A percentile compares a stretch with the other conserved stretches of the same genome.
phyloP scores from a whole-genome alignment of 2,329 filamentous ascomycete species.

The Paraphaeosphaeria minitans region DNA sequence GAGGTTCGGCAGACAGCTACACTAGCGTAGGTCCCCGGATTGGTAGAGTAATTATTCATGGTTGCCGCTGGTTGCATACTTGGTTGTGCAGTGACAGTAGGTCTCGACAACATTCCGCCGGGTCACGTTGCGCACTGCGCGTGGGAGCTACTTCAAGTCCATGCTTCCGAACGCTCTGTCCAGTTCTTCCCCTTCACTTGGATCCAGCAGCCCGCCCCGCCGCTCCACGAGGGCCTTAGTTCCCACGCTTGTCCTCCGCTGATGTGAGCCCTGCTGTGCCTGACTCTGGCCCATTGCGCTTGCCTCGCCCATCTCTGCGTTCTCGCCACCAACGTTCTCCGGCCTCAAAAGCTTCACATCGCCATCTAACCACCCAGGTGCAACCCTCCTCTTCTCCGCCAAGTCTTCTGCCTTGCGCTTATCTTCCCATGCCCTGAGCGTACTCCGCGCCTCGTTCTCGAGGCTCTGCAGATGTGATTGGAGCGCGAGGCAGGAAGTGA shows the following conservation, averaged over 20 bases:
- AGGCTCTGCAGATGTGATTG: slow-evolving; percentile 75
- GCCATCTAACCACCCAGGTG: slow-evolving; percentile 81
- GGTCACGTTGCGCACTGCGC: neutral
- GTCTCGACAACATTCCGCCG: too few species aligned
- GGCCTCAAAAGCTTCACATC: slow-evolving; percentile 69
- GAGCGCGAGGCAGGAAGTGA: slow-evolving; percentile 78
- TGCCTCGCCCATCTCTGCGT: slow-evolving; percentile 34
- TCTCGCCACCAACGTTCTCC: slow-evolving; percentile 53
- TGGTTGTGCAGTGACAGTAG: neutral
- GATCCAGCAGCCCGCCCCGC: slow-evolving; percentile 45
- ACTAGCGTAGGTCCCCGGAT: slow-evolving; percentile 19
- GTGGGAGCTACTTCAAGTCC: slow-evolving; percentile 53
- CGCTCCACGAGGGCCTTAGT: slow-evolving; percentile 33
- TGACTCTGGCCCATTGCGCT: slow-evolving; percentile 41
- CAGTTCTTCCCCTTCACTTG: slow-evolving; percentile 65
- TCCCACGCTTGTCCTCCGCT: slow-evolving; percentile 22
- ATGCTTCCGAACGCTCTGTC: slow-evolving; percentile 71
- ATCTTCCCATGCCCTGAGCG: slow-evolving; percentile 73
- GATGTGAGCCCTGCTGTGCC: slow-evolving; percentile 5
- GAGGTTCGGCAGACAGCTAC: slow-evolving; percentile 16
- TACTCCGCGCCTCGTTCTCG: slow-evolving; percentile 68
- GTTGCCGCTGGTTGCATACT: slow-evolving; percentile 29
- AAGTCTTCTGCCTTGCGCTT: slow-evolving; percentile 68
- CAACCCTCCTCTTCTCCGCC: slow-evolving; percentile 78
- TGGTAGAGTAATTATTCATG: slow-evolving; percentile 39